These are phyloP conservation scores for Trametes polyzona DNA, from an alignment of 1,284 basidiomycete genomes.

Conservation along the genomic window DNA sequence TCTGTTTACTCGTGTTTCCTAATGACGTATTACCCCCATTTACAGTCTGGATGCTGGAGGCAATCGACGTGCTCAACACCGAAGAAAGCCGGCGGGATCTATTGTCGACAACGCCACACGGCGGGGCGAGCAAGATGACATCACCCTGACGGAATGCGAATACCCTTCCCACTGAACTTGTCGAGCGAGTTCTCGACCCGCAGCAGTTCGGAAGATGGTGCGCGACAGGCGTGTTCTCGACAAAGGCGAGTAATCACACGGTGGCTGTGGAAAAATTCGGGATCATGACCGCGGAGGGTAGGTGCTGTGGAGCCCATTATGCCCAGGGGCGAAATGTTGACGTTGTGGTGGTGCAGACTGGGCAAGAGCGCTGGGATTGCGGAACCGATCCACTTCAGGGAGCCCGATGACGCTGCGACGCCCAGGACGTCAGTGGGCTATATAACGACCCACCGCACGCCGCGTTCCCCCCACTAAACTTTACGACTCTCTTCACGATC, in stretches of 20 bases:
- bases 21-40: background rate
- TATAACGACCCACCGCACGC: background rate
- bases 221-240: background rate
- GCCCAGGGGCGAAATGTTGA: background rate
- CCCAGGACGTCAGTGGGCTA: background rate
- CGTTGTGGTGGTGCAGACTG: constrained; percentile 11
- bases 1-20: background rate
- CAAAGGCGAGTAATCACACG: background rate
- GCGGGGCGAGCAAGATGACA: too few species aligned
- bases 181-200: background rate
- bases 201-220: background rate
- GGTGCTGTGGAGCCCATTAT: constrained; percentile 1
- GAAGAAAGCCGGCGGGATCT: background rate
- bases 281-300: background rate
- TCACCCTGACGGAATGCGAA: background rate
- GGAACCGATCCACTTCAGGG: background rate
- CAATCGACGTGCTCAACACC: background rate
- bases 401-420: constrained; percentile 14
- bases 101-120: too few species aligned
- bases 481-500: constrained; percentile 20
- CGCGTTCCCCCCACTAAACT: background rate
- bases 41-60: too few species aligned
- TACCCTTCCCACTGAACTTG: background rate
- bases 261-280: constrained; percentile 4
- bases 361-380: background rate